Evolutionary conservation across 441 rosid genomes (phyloP), one percentile per base, ranked within the genome.

Genomic region (Mallotus repandus): DNA sequence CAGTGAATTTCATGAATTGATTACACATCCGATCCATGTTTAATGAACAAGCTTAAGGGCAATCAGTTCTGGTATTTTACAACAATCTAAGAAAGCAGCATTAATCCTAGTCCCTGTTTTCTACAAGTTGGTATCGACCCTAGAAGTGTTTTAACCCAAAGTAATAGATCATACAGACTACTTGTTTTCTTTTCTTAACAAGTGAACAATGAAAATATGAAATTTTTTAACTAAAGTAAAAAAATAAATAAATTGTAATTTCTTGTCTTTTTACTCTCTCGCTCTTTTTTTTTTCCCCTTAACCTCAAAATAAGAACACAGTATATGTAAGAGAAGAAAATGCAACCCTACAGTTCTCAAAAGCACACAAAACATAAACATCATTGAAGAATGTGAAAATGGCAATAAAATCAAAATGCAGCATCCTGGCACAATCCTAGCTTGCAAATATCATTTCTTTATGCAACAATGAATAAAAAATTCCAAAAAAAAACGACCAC

Each of bases 21-120:
- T 52, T 64, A 57, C 18, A 46, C 12, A 68, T 41, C 48, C 22
- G 48, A 71, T 77, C 66, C 73, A 65, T 48, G 71, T 63, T 69
- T 41, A 68, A 72, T 45, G 59, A 35, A 58, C 9, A 68, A 32
- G 32, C 59, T 41, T 50, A 32, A 57, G 54, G 48, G 32, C 25
- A 38, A 19, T 18, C 32, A 19, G 29, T 46, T 4, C 43, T 19
- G 15, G 0, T 4, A 38, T 38, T 38, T 38, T 38, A 38, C 5
- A n/a, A 56, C 57, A 41, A 66, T 9, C 56, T 58, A 41, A 66
- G 68, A 50, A 46, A 48, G 45, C 56, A 75, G 70, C 29, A 21
- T 41, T 64, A 52, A 50, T 29, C 22, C 35, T 38, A 19, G 32
- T 18, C 41, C 25, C 61, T 49, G 45, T 21, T 52, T 43, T 61